Evolutionary conservation across 163 green algal species (phyloP).

Genomic region (Prototheca wickerhamii): DNA sequence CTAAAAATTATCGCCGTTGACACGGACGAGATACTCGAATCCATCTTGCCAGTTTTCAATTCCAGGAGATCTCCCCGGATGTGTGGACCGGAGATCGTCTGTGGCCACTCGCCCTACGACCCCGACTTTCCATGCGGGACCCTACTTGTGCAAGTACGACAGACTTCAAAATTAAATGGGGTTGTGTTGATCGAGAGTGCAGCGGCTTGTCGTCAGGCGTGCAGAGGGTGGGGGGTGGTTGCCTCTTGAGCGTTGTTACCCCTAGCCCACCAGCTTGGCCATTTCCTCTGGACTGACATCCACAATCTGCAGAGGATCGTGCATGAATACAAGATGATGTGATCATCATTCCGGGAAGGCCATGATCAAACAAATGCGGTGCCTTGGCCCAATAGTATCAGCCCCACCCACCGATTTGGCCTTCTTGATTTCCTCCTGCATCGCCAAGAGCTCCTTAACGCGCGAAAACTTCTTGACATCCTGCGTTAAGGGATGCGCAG

Average conservation of each 20-base stretch:
- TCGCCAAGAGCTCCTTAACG: slow-evolving; percentile 29
- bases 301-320: not conserved
- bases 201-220: too few relatives aligned
- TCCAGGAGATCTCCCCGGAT: too few relatives aligned
- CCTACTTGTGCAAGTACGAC: not conserved
- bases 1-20: too few relatives aligned
- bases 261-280: slow-evolving; percentile 1
- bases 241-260: not conserved
- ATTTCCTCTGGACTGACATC: slow-evolving; percentile 10
- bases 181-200: not conserved
- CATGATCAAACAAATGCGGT: not conserved
- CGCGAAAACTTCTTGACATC: slow-evolving; percentile 29
- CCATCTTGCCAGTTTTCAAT: too few relatives aligned
- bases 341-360: not conserved
- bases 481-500: too few relatives aligned
- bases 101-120: too few relatives aligned
- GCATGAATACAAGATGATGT: not conserved
- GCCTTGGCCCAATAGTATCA: too few relatives aligned
- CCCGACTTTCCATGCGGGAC: not conserved
- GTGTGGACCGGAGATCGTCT: too few relatives aligned
- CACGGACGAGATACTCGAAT: too few relatives aligned
- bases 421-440: slow-evolving; percentile 35
- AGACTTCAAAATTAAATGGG: not conserved
- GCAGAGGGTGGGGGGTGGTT: too few relatives aligned
- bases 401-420: slow-evolving; percentile 8